Conservation (phyloP, 306 rosid species). For the Fragaria ananassa region DNA sequence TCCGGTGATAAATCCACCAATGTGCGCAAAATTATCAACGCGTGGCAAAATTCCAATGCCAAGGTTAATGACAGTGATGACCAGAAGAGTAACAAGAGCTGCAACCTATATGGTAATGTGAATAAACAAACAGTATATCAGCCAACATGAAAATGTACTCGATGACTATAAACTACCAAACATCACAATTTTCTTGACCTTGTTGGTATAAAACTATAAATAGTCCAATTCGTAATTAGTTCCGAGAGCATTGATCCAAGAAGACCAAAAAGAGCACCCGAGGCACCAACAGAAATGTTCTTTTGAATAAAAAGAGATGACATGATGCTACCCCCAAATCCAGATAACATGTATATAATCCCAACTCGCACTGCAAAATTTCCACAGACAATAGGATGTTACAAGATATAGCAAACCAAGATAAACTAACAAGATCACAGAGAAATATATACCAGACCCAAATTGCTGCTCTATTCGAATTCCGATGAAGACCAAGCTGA, state of each 20-base stretch:
- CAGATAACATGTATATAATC: slow-evolving; percentile 57
- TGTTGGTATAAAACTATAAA: slow-evolving; percentile 73
- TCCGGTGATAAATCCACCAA: slow-evolving; percentile 76
- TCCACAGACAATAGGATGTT: background rate
- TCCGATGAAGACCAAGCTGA: slow-evolving; percentile 75
- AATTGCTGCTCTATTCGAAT: slow-evolving; percentile 88
- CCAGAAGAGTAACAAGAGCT: slow-evolving; percentile 62
- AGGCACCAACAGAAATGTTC: slow-evolving; percentile 86
- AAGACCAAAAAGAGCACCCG: slow-evolving; percentile 89
- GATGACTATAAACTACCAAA: background rate
- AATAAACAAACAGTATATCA: background rate
- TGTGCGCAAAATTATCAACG: slow-evolving; percentile 81
- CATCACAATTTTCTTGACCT: slow-evolving; percentile 35
- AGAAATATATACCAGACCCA: slow-evolving; percentile 62
- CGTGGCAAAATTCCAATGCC: slow-evolving; percentile 80
- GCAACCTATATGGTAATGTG: slow-evolving; percentile 47
- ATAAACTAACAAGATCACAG: slow-evolving; percentile 11
- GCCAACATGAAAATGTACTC: background rate
- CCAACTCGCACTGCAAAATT: slow-evolving; percentile 69
- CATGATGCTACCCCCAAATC: slow-evolving; percentile 72
- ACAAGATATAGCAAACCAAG: background rate
- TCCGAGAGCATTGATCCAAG: slow-evolving; percentile 98
- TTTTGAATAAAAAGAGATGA: slow-evolving; percentile 60
- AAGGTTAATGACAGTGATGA: slow-evolving; percentile 64
- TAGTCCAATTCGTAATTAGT: slow-evolving; percentile 84